phyloP scores from a whole-genome alignment of 768 basidiomycete genomes.

The Hygrophorus pudorinus region DNA sequence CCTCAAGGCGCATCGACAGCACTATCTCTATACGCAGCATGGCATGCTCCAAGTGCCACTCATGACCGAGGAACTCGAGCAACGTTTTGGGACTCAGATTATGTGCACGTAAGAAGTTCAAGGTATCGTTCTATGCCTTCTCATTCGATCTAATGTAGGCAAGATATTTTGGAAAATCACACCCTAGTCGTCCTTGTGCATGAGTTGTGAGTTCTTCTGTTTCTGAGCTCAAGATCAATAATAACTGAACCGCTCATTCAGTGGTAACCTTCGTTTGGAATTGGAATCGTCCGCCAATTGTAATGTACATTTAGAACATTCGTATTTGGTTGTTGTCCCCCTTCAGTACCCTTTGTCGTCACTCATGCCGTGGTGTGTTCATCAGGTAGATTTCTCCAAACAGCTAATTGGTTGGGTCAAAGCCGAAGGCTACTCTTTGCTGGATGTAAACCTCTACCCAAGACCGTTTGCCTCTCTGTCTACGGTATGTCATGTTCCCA shows the following conservation, averaged over 20 bases:
- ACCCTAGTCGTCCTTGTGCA: constrained; percentile 85
- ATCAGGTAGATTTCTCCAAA: constrained; percentile 84
- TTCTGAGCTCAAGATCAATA: not conserved
- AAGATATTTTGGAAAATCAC: constrained; percentile 66
- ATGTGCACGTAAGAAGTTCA: constrained; percentile 69
- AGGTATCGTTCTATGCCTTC: not conserved
- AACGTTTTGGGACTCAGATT: constrained; percentile 71
- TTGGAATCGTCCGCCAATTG: constrained; percentile 63
- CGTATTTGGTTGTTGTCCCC: constrained; percentile 55
- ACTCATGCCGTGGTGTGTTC: not conserved
- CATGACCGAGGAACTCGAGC: constrained; percentile 52
- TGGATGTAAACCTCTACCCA: constrained; percentile 82
- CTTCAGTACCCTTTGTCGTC: not conserved
- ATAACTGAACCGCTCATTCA: constrained; percentile 20
- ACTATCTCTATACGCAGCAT: constrained; percentile 68
- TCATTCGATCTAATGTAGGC: constrained; percentile 30
- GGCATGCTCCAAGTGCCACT: constrained; percentile 78
- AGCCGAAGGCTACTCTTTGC: constrained; percentile 52
- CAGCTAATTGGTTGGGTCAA: constrained; percentile 71
- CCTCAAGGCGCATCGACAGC: constrained; percentile 81
- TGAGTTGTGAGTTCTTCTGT: constrained; percentile 66
- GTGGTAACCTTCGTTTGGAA: constrained; percentile 83
- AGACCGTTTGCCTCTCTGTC: constrained; percentile 34
- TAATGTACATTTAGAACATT: constrained; percentile 69
- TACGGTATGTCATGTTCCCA: constrained; percentile 19